Base-by-base conservation (phyloP, 345 rosid species). In the Noccaea bulbosa region DNA sequence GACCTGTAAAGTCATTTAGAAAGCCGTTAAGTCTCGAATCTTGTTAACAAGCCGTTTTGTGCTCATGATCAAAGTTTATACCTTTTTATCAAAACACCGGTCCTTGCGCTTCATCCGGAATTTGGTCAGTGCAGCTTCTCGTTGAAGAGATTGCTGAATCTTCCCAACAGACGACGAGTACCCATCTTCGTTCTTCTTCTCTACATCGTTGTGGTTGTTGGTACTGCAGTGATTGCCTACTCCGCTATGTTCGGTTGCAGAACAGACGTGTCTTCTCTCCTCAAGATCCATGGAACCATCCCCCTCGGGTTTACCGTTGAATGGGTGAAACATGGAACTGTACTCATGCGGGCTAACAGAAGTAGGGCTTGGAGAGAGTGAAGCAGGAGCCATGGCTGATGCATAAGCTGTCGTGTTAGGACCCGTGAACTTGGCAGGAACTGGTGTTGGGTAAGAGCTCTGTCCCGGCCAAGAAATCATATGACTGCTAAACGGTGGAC, bases 101-200 rank as follows among this genome's bases (percentile, higher is more conserved):
- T 91, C 99, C 67, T 94, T 94, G 10, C 97, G 93, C 85, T 94
- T 94, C 85, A 88, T 40, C 37, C 99, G 88, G 75, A 94, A 94
- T 80, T 91, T 91, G 39, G 20, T 86, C 12, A 94, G 78, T 70
- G 98, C 99, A 2, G 92, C 98, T 85, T 91, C 96, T 62, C 99
- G 87, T 79, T 82, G 89, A 11, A 71, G 72, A 39, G 96, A 84
- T 9, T 81, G 82, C 39, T 75, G 82, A 0, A 76, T 48, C 78
- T 74, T 83, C 62, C 83, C 84, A 3, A 62, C 69, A 7, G 77
- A 77, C 8, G 74, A 52, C 5, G 71, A 71, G 8, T 65, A 51
- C 68, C 76, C 81, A 1, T 81, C 90, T 24, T 83, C 87, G 8
- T 74, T 85, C 67, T 70, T 88, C 69, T 84, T 77, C 74, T 85